These are phyloP conservation scores for Ascomycota sp. DNA, from an alignment of 2,329 filamentous ascomycete species.

Conservation along the genomic window DNA sequence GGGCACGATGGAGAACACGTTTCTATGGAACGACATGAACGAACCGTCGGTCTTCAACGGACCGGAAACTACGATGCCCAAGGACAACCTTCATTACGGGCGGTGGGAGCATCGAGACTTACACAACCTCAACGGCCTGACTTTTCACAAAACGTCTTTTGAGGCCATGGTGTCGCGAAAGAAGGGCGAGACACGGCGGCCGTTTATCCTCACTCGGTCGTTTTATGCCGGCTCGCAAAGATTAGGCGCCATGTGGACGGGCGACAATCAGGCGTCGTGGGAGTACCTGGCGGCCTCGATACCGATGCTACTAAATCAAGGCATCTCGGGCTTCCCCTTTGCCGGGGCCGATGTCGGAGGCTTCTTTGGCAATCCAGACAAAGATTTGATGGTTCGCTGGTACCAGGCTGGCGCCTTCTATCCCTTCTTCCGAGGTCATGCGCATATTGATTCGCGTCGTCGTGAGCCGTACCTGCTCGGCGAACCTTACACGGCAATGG, in stretches of 20 bases:
- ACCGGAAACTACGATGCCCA: slow-evolving; percentile 95
- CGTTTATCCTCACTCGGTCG: slow-evolving; percentile 80
- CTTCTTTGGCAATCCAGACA: slow-evolving; percentile 92
- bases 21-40: slow-evolving; percentile 99
- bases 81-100: slow-evolving; percentile 82
- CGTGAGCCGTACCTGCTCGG: slow-evolving; percentile 81
- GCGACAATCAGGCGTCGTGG: slow-evolving; percentile 91
- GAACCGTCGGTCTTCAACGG: slow-evolving; percentile 98
- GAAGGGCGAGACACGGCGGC: slow-evolving; percentile 65
- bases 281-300: slow-evolving; percentile 72
- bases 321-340: slow-evolving; percentile 84
- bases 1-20: slow-evolving; percentile 68
- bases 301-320: slow-evolving; percentile 85
- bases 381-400: slow-evolving; percentile 82
- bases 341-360: slow-evolving; percentile 89
- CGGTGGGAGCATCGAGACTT: slow-evolving; percentile 94
- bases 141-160: slow-evolving; percentile 86
- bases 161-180: slow-evolving; percentile 68
- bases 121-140: slow-evolving; percentile 90
- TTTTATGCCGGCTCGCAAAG: slow-evolving; percentile 87
- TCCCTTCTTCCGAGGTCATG: slow-evolving; percentile 93
- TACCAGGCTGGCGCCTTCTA: slow-evolving; percentile 95
- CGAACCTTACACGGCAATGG: slow-evolving; percentile 69
- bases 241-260: slow-evolving; percentile 92
- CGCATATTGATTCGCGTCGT: slow-evolving; percentile 86